Evolutionary conservation across 306 rosid genomes (phyloP).

Genomic region (Betula pendula): DNA sequence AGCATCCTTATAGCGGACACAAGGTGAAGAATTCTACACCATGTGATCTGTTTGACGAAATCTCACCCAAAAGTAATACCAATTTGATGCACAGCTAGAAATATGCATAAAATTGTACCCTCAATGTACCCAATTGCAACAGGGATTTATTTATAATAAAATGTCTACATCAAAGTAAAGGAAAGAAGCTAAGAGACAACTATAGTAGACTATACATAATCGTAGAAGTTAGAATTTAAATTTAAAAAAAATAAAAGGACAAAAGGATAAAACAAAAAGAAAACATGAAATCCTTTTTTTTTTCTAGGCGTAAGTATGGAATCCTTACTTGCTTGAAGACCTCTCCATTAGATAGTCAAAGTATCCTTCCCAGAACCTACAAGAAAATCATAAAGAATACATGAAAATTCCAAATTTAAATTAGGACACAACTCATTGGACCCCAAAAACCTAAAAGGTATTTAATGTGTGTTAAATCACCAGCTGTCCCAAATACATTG

Average conservation of each 20-base stretch:
- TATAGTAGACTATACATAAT: background rate
- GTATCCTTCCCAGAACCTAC: slow-evolving; percentile 99
- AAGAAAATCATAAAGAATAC: slow-evolving; percentile 24
- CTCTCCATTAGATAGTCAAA: slow-evolving; percentile 91
- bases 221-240: background rate
- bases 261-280: background rate
- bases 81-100: background rate
- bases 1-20: too few species aligned
- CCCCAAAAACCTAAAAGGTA: background rate
- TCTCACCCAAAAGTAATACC: background rate
- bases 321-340: slow-evolving; percentile 77
- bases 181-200: background rate
- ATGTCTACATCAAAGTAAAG: background rate
- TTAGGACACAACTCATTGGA: background rate
- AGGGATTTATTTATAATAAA: too few species aligned
- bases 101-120: background rate
- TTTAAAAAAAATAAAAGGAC: slow-evolving; percentile 10
- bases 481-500: too few species aligned
- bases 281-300: too few species aligned
- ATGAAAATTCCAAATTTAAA: background rate
- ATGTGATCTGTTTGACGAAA: background rate
- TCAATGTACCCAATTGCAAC: background rate
- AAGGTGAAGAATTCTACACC: background rate
- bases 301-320: slow-evolving; percentile 6
- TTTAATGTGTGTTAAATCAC: too few species aligned